Conservation (phyloP, 441 rosid genomes). For the Theobroma grandiflorum region DNA sequence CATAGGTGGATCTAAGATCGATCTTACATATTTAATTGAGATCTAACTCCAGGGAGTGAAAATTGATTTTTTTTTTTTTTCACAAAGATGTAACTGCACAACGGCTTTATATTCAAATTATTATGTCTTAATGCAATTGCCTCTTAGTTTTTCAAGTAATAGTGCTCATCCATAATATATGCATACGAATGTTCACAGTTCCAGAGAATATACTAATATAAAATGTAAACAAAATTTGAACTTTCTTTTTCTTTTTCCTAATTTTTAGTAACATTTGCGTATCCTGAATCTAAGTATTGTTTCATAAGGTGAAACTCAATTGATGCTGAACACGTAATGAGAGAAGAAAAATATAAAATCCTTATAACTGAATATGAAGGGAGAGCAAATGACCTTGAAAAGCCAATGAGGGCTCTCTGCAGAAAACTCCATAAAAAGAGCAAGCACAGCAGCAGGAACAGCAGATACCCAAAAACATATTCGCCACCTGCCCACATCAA, state of each 20-base stretch:
- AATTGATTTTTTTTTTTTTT: not conserved
- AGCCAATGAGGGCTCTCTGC: constrained; percentile 99
- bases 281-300: not conserved
- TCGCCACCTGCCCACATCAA: constrained; percentile 80
- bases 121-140: constrained; percentile 6
- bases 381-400: constrained; percentile 69
- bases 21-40: constrained; percentile 1
- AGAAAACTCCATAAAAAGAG: constrained; percentile 73
- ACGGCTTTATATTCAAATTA: constrained; percentile 8
- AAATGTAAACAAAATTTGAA: not conserved
- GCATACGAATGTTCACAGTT: not conserved
- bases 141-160: not conserved
- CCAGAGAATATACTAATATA: not conserved
- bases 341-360: not conserved
- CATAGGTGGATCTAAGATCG: not conserved
- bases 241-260: not conserved
- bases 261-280: not conserved
- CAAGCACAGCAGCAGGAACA: constrained; percentile 86
- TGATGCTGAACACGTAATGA: not conserved
- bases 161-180: not conserved
- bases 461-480: constrained; percentile 85
- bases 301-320: not conserved
- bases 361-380: not conserved
- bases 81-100: not conserved
- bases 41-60: not conserved